Evolutionary conservation across 1,284 basidiomycete species (phyloP).

Genomic region (Cryptococcus jaspeensis): DNA sequence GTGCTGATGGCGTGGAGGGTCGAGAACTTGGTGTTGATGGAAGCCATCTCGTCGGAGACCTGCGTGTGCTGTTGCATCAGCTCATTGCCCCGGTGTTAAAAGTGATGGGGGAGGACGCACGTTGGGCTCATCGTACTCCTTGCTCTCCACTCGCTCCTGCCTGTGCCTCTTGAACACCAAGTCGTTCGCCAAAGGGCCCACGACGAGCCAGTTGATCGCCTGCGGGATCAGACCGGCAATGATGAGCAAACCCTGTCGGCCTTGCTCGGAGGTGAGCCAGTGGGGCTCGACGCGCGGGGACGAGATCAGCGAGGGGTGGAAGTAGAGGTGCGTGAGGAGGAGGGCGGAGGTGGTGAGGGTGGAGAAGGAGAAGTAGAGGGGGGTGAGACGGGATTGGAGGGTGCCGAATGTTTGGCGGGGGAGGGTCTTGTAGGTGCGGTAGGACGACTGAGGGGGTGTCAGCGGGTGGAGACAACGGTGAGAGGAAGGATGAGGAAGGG

Average conservation of each 20-base stretch:
- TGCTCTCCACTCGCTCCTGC: constrained; percentile 71
- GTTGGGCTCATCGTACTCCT: constrained; percentile 61
- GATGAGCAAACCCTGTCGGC: constrained; percentile 68
- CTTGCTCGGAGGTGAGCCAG: constrained; percentile 58
- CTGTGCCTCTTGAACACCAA: constrained; percentile 70
- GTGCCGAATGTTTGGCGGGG: constrained; percentile 69
- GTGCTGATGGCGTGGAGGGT: constrained; percentile 64
- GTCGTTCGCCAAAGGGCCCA: constrained; percentile 46
- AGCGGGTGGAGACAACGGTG: neutral
- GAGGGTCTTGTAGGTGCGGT: constrained; percentile 34
- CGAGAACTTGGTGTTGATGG: constrained; percentile 64
- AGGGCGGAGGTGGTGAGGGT: constrained; percentile 60
- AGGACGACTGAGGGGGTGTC: constrained; percentile 23
- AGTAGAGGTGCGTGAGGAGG: constrained; percentile 62
- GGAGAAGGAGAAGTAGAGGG: constrained; percentile 69
- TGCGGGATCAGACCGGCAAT: constrained; percentile 58
- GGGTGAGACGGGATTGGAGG: constrained; percentile 71
- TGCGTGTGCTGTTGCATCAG: constrained; percentile 34
- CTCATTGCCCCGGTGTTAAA: neutral
- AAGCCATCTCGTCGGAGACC: constrained; percentile 69
- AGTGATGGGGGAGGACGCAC: constrained; percentile 53
- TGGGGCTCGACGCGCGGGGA: constrained; percentile 49
- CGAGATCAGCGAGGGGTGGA: constrained; percentile 62
- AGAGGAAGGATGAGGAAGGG: neutral
- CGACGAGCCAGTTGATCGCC: constrained; percentile 46